Evolutionary conservation across 2,329 filamentous ascomycete genomes (phyloP).

Genomic region (Elsinoe fawcettii): DNA sequence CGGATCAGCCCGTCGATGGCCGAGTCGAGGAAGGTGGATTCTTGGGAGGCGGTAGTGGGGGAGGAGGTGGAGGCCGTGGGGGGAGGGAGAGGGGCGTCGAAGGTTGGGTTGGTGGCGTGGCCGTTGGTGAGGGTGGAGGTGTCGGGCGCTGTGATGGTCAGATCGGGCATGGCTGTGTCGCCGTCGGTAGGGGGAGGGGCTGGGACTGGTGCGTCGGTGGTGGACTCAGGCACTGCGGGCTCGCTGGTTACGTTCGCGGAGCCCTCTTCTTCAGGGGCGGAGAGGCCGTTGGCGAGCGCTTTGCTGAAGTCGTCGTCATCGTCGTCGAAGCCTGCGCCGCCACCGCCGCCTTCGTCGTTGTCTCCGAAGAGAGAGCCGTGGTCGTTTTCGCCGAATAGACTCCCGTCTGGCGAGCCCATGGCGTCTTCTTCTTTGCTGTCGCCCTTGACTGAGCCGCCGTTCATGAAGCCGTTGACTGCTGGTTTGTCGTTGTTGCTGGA

Average conservation of each 20-base stretch:
- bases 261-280: conserved; percentile 30
- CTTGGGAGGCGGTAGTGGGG: conserved; percentile 38
- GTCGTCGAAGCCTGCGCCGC: conserved; percentile 59
- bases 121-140: conserved; percentile 51
- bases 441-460: conserved; percentile 29
- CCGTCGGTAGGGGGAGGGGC: neutral
- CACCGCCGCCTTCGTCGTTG: conserved; percentile 51
- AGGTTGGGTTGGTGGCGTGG: conserved; percentile 60
- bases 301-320: conserved; percentile 77
- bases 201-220: conserved; percentile 8
- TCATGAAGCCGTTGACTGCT: conserved; percentile 46
- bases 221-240: conserved; percentile 23
- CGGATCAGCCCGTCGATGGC: conserved; percentile 80
- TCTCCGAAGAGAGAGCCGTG: conserved; percentile 74
- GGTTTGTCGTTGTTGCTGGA: conserved; percentile 64
- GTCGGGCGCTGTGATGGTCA: conserved; percentile 23
- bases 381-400: conserved; percentile 71
- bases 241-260: conserved; percentile 6
- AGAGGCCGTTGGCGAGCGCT: conserved; percentile 54
- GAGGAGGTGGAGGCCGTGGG: too few relatives aligned
- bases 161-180: neutral
- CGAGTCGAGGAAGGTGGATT: conserved; percentile 79
- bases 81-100: conserved; percentile 53
- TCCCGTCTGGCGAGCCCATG: conserved; percentile 61
- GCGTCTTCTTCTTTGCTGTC: conserved; percentile 41